A percentile compares a stretch with the other conserved stretches of the same genome.
phyloP scores from a whole-genome alignment of 2,329 filamentous ascomycete genomes.

The Clonostachys rhizophaga region DNA sequence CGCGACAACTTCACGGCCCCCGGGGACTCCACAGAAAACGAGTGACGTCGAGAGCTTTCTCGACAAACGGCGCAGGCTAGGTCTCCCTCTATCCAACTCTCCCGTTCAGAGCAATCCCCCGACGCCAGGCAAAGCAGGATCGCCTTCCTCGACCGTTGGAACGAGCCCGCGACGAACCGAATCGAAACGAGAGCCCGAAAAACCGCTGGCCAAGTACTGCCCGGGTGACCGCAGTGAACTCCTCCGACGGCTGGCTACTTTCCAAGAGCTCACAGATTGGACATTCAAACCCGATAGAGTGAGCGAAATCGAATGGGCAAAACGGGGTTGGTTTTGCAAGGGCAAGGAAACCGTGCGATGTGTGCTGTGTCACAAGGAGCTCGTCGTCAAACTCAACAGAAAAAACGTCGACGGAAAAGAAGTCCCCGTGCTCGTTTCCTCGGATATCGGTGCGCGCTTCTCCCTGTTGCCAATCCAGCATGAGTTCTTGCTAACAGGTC shows the following conservation, averaged over 20 bases:
- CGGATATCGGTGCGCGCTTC: constrained; percentile 46
- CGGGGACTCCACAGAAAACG: constrained; percentile 3
- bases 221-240: constrained; percentile 83
- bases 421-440: constrained; percentile 45
- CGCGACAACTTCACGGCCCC: constrained; percentile 2
- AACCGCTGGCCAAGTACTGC: constrained; percentile 64
- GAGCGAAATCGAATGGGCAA: constrained; percentile 91
- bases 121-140: neutral
- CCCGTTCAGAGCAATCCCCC: neutral
- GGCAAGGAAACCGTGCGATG: constrained; percentile 82
- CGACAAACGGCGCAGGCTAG: constrained; percentile 48
- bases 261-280: constrained; percentile 89
- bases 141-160: constrained; percentile 9
- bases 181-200: constrained; percentile 13
- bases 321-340: constrained; percentile 84
- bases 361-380: constrained; percentile 76
- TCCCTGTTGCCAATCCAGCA: neutral
- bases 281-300: constrained; percentile 84
- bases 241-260: constrained; percentile 75
- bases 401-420: constrained; percentile 53
- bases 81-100: constrained; percentile 13
- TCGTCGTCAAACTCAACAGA: constrained; percentile 73
- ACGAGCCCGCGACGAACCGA: constrained; percentile 12
- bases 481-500: constrained; percentile 8
- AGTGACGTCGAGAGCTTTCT: constrained; percentile 33